Evolutionary conservation across 805 yeast species (phyloP).

Genomic region (Komagataella phaffii): DNA sequence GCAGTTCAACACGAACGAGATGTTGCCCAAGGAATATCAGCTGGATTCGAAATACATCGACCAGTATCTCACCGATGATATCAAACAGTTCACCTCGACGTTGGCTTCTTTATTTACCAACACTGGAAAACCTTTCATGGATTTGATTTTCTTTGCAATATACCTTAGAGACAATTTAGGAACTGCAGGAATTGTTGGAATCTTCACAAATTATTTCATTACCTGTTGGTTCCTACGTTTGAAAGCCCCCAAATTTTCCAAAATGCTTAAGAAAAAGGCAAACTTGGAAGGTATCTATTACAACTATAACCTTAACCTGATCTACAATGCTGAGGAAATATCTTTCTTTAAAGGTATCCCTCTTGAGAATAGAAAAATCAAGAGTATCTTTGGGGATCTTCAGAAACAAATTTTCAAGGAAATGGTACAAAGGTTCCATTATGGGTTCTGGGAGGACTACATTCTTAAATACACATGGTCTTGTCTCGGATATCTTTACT

Average conservation of each 20-base stretch:
- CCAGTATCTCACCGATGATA: conserved; percentile 77
- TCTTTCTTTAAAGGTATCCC: conserved; percentile 85
- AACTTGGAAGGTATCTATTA: conserved; percentile 81
- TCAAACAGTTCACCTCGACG: conserved; percentile 67
- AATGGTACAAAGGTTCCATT: conserved; percentile 47
- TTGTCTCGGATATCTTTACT: conserved; percentile 84
- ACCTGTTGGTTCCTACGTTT: conserved; percentile 66
- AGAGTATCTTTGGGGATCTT: conserved; percentile 42
- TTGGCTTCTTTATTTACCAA: conserved; percentile 75
- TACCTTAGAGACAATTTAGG: conserved; percentile 82
- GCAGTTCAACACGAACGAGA: conserved; percentile 39
- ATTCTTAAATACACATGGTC: conserved; percentile 89
- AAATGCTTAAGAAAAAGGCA: conserved; percentile 57
- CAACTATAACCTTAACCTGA: conserved; percentile 73
- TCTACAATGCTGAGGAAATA: conserved; percentile 84
- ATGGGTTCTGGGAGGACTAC: conserved; percentile 72
- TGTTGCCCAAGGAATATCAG: conserved; percentile 15
- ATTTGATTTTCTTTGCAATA: conserved; percentile 68
- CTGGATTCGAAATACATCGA: conserved; percentile 53
- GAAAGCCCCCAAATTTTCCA: conserved; percentile 78
- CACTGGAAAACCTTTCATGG: conserved; percentile 86
- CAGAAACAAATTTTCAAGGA: conserved; percentile 18
- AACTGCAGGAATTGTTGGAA: conserved; percentile 71
- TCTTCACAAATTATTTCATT: conserved; percentile 64
- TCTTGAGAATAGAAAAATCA: conserved; percentile 60